Base-by-base conservation (phyloP, 1,284 basidiomycete species). In the Violaceomyces palustris region DNA sequence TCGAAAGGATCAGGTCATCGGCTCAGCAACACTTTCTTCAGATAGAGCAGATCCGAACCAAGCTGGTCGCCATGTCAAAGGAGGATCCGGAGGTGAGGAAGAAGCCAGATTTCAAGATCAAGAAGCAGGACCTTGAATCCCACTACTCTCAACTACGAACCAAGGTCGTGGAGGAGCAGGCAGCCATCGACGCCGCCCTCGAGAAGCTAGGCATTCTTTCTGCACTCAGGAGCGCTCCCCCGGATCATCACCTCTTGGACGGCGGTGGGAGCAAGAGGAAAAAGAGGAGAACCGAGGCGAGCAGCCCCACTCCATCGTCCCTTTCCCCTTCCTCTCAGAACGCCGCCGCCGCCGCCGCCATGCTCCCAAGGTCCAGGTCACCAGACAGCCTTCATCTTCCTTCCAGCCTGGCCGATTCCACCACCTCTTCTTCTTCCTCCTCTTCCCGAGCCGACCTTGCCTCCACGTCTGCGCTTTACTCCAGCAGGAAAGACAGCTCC, bases 151-250 rank as follows among this genome's bases (percentile, higher is more conserved):
- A 58, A 17, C 46, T 60, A 8, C 45, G 55, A 24, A 50, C 36
- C 29, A 48, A 48, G 9, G 61, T 56, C 17, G 48, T 54, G 31
- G 63, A 67, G 4, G 65, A 67, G 38, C 40, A 64, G 2, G 37
- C 41, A 5, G 65, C 58, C 9, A 67, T 66, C 21, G 58, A 61
- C 6, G 48, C 49, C 15, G 64, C 64, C 10, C 42, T 67, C 10
- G 67, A 70, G 24, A 66, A 64, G 39, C 40, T 70, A 1, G 55
- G 58, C 23, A 62, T 68, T 15, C 40, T 70, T 0, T 48, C 49
- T 3, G 66, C 67, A 8, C 45, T 70, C 1, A 45, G 61, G 11
- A 55, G 56, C 22, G 47, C 63, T 10, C 39, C 59, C 2, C n/a
- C n/a, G n/a, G n/a, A n/a, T n/a, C n/a, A n/a, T n/a, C n/a, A n/a